A percentile compares a stretch with the other conserved stretches of the same genome.
These are phyloP conservation scores for Xylaria sp. DNA, from an alignment of 2,329 filamentous ascomycete genomes.

Conservation along the genomic window DNA sequence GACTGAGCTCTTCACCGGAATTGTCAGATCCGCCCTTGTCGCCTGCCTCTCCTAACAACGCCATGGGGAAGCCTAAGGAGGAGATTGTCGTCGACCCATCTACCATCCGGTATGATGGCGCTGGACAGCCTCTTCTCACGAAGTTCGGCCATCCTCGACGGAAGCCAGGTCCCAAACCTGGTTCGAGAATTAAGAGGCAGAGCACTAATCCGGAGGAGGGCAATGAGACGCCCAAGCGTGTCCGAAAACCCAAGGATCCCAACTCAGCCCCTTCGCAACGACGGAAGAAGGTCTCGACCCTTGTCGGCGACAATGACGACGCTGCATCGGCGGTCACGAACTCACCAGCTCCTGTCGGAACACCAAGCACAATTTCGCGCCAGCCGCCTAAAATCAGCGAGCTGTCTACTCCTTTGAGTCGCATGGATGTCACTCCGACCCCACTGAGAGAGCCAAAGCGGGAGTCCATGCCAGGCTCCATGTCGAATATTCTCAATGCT, in stretches of 20 bases:
- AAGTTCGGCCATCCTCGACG: conserved; percentile 55
- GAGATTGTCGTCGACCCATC: conserved; percentile 33
- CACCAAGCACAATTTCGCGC: conserved; percentile 28
- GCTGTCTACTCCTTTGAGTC: conserved; percentile 25
- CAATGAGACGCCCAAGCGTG: conserved; percentile 44
- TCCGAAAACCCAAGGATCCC: conserved; percentile 54
- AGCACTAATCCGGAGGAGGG: conserved; percentile 36
- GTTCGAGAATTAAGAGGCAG: conserved; percentile 43
- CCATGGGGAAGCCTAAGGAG: conserved; percentile 28
- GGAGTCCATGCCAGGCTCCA: conserved; percentile 46
- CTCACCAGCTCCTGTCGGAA: conserved; percentile 18
- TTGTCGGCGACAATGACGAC: conserved; percentile 29
- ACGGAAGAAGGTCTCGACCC: conserved; percentile 48
- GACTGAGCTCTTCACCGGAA: conserved; percentile 33
- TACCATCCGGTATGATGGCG: conserved; percentile 31
- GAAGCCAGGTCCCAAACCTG: conserved; percentile 62
- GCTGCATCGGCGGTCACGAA: conserved; percentile 25
- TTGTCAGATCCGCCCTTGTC: conserved; percentile 31
- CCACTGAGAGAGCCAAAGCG: conserved; percentile 47
- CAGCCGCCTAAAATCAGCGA: conserved; percentile 39
- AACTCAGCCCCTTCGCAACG: conserved; percentile 51
- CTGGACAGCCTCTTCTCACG: conserved; percentile 43
- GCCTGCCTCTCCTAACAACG: conserved; percentile 29
- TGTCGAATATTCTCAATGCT: conserved; percentile 53
- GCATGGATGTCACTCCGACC: conserved; percentile 30